Evolutionary conservation across 164 flowering plant genomes (phyloP), one percentile per base, ranked within the genome.

Genomic region (Annona squamosa): DNA sequence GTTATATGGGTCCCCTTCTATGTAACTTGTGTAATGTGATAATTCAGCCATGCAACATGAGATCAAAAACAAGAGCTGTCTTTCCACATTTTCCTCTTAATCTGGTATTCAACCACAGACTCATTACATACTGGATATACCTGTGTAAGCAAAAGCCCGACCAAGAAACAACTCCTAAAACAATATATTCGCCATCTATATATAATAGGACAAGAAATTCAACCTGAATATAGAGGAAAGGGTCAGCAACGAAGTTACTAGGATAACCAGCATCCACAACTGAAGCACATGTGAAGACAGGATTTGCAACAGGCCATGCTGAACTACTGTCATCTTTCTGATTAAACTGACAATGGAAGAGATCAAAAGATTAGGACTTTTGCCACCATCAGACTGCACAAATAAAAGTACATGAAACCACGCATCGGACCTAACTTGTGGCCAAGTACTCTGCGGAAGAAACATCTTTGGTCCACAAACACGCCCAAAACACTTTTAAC

Each of bases 221-320:
- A 79, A 88, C 98, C 90, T 90, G 85, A 69, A 84, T 78, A 79
- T 84, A 94, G 45, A 94, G 88, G 82, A 94, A 92, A 45, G 98
- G 98, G 72, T 94, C 97, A 65, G 97, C 91, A 56, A 80, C 83
- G 65, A 80, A 81, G 62, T 81, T 83, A 68, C 82, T 77, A 56
- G 84, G 81, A 56, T 73, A 81, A 44, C 84, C 79, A n/a, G 77
- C 74, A 69, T 71, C 79, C 17, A 82, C 75, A 57, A 46, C 79
- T 2, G 86, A 82, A 70, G 84, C 85, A 70, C 89, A 86, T 12
- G 85, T 84, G 16, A 86, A 67, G 2, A 86, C 87, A 3, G 89
- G 89, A 72, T 86, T 86, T 10, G 81, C 80, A 67, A 94, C 97
- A 4, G 98, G 98, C 97, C 98, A 92, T 3, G 97, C 92, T 4